Evolutionary conservation across 441 rosid species (phyloP), one percentile per base, ranked within the genome.

Genomic region (Adansonia madagascariensis): DNA sequence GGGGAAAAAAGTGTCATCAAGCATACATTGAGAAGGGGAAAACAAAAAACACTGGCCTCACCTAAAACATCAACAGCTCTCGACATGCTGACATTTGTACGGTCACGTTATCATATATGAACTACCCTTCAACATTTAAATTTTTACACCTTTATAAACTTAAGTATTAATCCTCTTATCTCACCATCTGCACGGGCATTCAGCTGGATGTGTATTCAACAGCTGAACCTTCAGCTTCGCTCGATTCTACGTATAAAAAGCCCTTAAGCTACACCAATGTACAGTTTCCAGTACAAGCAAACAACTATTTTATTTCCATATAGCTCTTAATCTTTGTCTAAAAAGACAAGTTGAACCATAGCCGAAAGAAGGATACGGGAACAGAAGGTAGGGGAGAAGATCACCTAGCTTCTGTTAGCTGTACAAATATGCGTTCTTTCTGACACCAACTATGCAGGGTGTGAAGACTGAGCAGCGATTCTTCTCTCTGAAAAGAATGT

Each of bases 361-460:
- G 80, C 84, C 82, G 81, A 68, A 67, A 11, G 77, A 64, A 67
- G 24, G 78, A 85, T 52, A 82, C 39, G 67, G 53, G 35, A 65
- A 75, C 67, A 73, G 61, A 80, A 82, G 81, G 70, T 57, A 50
- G 79, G 52, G 70, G 72, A 66, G 83, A 84, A 75, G 89, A 85
- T 81, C 87, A 44, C 74, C 78, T 88, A 84, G 88, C 92, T 88
- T 86, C 88, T 74, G 93, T 92, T 90, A 86, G 94, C 96, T 92
- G 92, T 93, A 91, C 95, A 92, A 24, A 69, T 31, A 81, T 85
- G 82, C 85, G 81, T 86, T 86, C 85, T 79, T 80, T 84, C 79
- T 88, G 86, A 82, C 44, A 76, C 88, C 83, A 44, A 22, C 91
- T 84, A 82, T n/a, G 89, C 89, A 79, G 87, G 86, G 71, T 84